Conservation (phyloP, 164 flowering plant genomes). For the Vitis rupestris region DNA sequence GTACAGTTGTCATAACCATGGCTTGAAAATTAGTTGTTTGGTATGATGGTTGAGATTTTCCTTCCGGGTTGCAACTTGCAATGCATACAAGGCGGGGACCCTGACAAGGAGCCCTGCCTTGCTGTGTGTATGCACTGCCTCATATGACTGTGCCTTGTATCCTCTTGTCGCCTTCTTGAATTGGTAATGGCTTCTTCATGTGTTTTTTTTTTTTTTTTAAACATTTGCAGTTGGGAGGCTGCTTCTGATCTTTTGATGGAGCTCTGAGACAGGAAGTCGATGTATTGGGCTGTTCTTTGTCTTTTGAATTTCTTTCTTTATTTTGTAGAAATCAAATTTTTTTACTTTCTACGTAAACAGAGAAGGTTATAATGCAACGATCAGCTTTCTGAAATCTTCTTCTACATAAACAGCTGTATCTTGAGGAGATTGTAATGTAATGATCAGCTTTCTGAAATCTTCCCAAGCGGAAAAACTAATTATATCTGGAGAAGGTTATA, state of each 20-base stretch:
- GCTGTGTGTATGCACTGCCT: background rate
- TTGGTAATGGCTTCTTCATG: too few relatives aligned
- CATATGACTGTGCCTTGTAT: background rate
- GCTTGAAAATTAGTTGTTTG: background rate
- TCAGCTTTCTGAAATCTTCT: too few relatives aligned
- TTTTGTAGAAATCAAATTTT: background rate
- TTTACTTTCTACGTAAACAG: background rate
- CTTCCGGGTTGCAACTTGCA: background rate
- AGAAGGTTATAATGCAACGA: too few relatives aligned
- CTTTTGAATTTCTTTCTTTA: background rate
- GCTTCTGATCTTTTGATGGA: conserved; percentile 40
- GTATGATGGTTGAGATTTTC: background rate
- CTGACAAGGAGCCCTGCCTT: background rate
- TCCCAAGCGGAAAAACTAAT: too few relatives aligned
- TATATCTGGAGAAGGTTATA: too few relatives aligned
- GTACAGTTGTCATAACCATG: background rate
- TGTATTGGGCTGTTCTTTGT: background rate
- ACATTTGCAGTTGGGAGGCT: conserved; percentile 72
- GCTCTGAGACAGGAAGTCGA: conserved; percentile 3
- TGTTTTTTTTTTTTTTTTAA: background rate
- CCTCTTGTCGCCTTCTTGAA: background rate
- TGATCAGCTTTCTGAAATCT: too few relatives aligned
- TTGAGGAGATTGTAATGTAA: too few relatives aligned
- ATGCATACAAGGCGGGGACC: background rate
- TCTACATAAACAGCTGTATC: too few relatives aligned